These are phyloP conservation scores for Ettlia oleoabundans DNA, from an alignment of 139 green algal genomes.

Conservation along the genomic window DNA sequence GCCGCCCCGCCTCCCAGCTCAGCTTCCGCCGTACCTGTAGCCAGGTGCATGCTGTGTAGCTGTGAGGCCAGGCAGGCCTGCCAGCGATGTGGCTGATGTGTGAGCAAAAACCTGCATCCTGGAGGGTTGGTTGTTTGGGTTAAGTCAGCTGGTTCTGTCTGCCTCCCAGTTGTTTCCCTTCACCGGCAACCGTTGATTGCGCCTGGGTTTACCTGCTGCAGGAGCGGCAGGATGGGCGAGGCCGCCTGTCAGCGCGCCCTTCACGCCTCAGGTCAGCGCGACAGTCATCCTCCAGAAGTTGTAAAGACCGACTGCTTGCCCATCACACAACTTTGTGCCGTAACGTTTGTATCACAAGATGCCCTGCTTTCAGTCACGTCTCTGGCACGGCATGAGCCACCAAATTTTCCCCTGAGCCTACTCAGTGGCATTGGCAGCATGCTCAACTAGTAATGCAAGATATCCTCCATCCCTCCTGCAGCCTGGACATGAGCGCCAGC, in stretches of 20 bases:
- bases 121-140: too few relatives aligned
- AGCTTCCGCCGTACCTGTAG: slow-evolving; percentile 14
- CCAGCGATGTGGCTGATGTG: too few relatives aligned
- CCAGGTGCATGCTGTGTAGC: not conserved
- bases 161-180: too few relatives aligned
- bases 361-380: too few relatives aligned
- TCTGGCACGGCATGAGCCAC: too few relatives aligned
- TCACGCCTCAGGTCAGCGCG: slow-evolving; percentile 21
- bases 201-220: too few relatives aligned
- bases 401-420: too few relatives aligned
- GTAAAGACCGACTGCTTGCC: not conserved
- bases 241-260: not conserved
- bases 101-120: too few relatives aligned
- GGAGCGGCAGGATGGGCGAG: not conserved
- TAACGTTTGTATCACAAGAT: too few relatives aligned
- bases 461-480: not conserved
- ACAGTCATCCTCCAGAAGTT: not conserved
- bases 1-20: not conserved
- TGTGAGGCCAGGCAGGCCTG: not conserved
- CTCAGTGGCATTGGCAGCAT: too few relatives aligned
- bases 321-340: not conserved
- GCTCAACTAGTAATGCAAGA: not conserved
- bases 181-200: too few relatives aligned
- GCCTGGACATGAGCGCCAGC: slow-evolving; percentile 34
- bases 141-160: too few relatives aligned